Conservation (phyloP, 192 early-diverging fungal species). For the Coemansia sp. region DNA sequence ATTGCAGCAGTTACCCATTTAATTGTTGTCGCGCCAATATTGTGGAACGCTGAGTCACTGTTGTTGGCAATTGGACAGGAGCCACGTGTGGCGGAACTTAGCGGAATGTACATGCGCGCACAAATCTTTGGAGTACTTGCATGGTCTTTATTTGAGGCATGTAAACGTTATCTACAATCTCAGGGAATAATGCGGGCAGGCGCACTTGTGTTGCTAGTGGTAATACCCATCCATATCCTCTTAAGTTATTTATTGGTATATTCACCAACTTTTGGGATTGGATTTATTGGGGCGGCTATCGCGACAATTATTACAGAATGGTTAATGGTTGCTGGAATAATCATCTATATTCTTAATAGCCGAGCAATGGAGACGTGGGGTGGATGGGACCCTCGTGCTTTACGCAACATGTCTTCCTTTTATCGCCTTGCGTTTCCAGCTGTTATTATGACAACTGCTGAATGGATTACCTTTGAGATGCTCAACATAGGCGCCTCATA, state of each 20-base stretch:
- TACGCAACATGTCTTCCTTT: slow-evolving; percentile 62
- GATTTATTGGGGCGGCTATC: slow-evolving; percentile 79
- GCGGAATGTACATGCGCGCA: slow-evolving; percentile 62
- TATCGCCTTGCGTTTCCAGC: slow-evolving; percentile 73
- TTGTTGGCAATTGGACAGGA: slow-evolving; percentile 74
- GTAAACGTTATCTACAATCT: slow-evolving; percentile 77
- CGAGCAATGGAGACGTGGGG: slow-evolving; percentile 78
- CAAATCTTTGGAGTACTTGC: slow-evolving; percentile 71
- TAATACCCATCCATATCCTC: slow-evolving; percentile 68
- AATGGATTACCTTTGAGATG: slow-evolving; percentile 81
- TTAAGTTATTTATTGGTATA: slow-evolving; percentile 78
- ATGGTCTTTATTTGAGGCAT: slow-evolving; percentile 72
- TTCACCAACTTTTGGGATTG: slow-evolving; percentile 60
- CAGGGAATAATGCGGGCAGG: slow-evolving; percentile 84
- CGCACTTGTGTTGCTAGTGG: slow-evolving; percentile 66
- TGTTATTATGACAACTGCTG: slow-evolving; percentile 73
- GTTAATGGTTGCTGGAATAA: slow-evolving; percentile 61
- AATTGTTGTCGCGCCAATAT: slow-evolving; percentile 68
- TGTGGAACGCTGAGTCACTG: slow-evolving; percentile 63
- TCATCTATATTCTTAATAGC: slow-evolving; percentile 61
- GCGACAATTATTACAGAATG: slow-evolving; percentile 68
- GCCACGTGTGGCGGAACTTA: slow-evolving; percentile 59
- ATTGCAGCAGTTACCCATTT: slow-evolving; percentile 65
- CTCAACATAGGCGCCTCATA: slow-evolving; percentile 70
- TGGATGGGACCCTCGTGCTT: slow-evolving; percentile 70